These are phyloP conservation scores for Crithidia bombi DNA, from an alignment of 208 protist species.

Conservation along the genomic window DNA sequence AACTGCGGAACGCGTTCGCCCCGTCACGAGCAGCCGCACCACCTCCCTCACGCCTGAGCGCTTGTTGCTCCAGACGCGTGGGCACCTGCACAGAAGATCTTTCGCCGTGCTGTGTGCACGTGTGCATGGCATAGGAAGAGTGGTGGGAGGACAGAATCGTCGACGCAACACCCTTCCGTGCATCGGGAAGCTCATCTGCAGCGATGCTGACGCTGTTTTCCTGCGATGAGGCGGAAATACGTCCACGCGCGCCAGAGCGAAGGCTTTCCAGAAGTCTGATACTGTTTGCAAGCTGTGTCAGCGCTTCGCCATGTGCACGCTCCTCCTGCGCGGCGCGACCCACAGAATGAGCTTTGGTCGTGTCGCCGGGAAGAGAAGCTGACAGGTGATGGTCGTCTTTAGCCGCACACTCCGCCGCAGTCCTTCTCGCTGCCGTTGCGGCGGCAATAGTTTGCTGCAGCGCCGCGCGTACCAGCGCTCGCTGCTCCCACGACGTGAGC, in stretches of 20 bases:
- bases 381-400: neutral
- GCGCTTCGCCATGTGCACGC: slow-evolving; percentile 18
- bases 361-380: neutral
- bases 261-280: slow-evolving; percentile 6
- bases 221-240: neutral
- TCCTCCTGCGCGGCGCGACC: slow-evolving; percentile 4
- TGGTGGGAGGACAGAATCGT: slow-evolving; percentile 7
- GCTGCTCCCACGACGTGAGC: neutral
- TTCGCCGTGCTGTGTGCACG: neutral
- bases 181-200: neutral
- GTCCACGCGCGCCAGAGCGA: neutral
- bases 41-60: neutral
- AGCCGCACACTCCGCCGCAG: neutral
- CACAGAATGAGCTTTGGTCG: neutral
- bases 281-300: slow-evolving; percentile 16
- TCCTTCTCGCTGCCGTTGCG: neutral
- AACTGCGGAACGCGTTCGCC: slow-evolving; percentile 20
- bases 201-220: neutral
- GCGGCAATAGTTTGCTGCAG: neutral
- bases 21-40: neutral
- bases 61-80: neutral
- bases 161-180: neutral
- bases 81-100: neutral
- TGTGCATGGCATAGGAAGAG: neutral
- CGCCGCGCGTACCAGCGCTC: neutral